A percentile compares a stretch with the other conserved stretches of the same genome.
Conservation (phyloP, 1,139 yeast genomes). For the Candida sanyaensis region DNA sequence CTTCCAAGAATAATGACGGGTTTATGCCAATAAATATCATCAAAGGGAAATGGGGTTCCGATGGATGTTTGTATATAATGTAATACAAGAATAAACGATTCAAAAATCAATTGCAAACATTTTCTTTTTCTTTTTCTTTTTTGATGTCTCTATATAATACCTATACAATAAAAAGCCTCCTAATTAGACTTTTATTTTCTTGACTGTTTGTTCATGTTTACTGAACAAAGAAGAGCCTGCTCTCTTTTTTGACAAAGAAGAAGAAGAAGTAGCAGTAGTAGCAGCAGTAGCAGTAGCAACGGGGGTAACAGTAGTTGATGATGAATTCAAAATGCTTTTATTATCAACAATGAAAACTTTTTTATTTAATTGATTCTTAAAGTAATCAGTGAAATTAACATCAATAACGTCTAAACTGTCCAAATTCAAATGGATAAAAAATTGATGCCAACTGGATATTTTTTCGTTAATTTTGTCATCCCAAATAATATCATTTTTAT, state of each 20-base stretch:
- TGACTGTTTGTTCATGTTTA: not conserved
- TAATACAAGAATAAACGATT: slow-evolving; percentile 3
- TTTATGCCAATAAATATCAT: slow-evolving; percentile 58
- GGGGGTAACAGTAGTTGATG: not conserved
- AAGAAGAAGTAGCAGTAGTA: not conserved
- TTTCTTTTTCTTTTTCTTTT: slow-evolving; percentile 1
- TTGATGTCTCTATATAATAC: not conserved
- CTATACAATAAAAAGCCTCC: slow-evolving; percentile 9
- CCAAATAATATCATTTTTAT: slow-evolving; percentile 31
- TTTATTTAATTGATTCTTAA: slow-evolving; percentile 34
- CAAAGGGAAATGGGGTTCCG: slow-evolving; percentile 64
- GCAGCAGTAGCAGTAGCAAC: no score
- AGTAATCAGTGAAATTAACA: slow-evolving; percentile 33
- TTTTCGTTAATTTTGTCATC: slow-evolving; percentile 25
- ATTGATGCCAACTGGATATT: slow-evolving; percentile 33
- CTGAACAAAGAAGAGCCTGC: slow-evolving; percentile 17
- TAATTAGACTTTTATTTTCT: slow-evolving; percentile 11
- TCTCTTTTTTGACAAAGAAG: slow-evolving; percentile 3
- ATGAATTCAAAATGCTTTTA: slow-evolving; percentile 1
- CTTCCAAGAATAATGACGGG: slow-evolving; percentile 50
- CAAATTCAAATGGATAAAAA: slow-evolving; percentile 24
- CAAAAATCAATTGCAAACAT: not conserved
- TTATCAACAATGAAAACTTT: slow-evolving; percentile 26
- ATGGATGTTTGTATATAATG: slow-evolving; percentile 65
- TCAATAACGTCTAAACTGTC: slow-evolving; percentile 21